Conservation (phyloP, 352 stramenopile species). For the Globisporangium cylindrosporum region DNA sequence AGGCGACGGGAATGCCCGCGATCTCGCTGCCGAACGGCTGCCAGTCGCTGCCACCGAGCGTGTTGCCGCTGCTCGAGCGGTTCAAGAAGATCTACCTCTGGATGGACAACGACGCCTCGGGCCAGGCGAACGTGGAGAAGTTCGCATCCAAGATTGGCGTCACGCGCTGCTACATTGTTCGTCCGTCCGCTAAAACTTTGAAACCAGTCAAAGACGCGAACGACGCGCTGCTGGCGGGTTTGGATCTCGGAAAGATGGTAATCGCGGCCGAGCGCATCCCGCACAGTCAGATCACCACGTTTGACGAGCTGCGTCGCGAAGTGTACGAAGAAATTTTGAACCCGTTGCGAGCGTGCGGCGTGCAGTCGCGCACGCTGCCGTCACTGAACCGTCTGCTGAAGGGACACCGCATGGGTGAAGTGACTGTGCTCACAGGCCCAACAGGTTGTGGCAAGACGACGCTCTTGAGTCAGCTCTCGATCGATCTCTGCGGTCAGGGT, state of each 20-base stretch:
- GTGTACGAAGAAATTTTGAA: conserved; percentile 96
- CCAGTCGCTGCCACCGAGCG: conserved; percentile 91
- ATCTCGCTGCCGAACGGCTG: conserved; percentile 98
- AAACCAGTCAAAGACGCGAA: conserved; percentile 95
- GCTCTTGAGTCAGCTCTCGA: conserved; percentile 88
- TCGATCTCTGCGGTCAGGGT: conserved; percentile 92
- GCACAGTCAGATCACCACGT: conserved; percentile 94
- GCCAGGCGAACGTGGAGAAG: conserved; percentile 94
- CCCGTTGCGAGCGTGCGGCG: conserved; percentile 91
- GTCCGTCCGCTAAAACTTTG: conserved; percentile 44
- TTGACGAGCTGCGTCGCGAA: conserved; percentile 89
- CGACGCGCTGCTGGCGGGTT: conserved; percentile 91
- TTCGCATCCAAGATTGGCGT: conserved; percentile 96
- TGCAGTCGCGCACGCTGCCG: conserved; percentile 92
- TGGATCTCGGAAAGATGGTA: conserved; percentile 89
- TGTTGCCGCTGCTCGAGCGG: conserved; percentile 94
- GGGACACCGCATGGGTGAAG: conserved; percentile 95
- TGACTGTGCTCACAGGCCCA: conserved; percentile 98
- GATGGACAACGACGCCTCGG: conserved; percentile 98
- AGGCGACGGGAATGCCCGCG: conserved; percentile 90
- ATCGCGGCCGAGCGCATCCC: conserved; percentile 76
- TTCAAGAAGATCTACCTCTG: conserved; percentile 98
- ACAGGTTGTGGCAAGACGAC: conserved; percentile 96
- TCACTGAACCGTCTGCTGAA: conserved; percentile 96
- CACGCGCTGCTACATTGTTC: conserved; percentile 90